Evolutionary conservation across 306 rosid species (phyloP).

Genomic region (Adenanthera pavonina): DNA sequence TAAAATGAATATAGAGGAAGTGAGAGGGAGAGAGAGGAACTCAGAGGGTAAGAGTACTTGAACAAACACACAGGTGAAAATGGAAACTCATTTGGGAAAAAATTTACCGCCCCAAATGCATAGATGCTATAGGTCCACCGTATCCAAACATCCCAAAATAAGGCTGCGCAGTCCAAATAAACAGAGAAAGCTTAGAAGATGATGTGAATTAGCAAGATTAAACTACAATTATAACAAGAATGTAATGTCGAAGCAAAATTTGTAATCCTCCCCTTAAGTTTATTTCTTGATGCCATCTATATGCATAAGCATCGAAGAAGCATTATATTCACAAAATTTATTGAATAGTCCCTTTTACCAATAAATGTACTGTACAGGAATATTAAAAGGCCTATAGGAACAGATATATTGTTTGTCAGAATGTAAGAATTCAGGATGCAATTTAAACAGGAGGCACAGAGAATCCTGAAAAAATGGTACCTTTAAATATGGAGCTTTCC

Average conservation of each 20-base stretch:
- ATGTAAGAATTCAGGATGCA: conserved; percentile 3
- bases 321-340: conserved; percentile 9
- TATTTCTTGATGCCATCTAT: background rate
- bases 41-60: background rate
- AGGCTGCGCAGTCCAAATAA: conserved; percentile 54
- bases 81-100: background rate
- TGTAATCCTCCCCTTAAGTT: background rate
- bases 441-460: background rate
- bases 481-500: conserved; percentile 63
- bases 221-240: background rate
- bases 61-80: background rate
- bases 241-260: background rate
- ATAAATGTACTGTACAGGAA: background rate
- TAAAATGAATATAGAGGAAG: background rate
- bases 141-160: conserved; percentile 76
- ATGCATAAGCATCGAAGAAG: background rate
- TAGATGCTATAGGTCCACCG: conserved; percentile 71
- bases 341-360: conserved; percentile 15
- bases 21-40: conserved; percentile 4
- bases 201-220: background rate
- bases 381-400: background rate
- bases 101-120: conserved; percentile 68
- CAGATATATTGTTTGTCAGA: background rate
- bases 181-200: background rate
- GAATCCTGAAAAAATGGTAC: conserved; percentile 33